These are phyloP conservation scores for Fusarium heterosporum DNA, from an alignment of 2,329 filamentous ascomycete genomes.

Conservation along the genomic window DNA sequence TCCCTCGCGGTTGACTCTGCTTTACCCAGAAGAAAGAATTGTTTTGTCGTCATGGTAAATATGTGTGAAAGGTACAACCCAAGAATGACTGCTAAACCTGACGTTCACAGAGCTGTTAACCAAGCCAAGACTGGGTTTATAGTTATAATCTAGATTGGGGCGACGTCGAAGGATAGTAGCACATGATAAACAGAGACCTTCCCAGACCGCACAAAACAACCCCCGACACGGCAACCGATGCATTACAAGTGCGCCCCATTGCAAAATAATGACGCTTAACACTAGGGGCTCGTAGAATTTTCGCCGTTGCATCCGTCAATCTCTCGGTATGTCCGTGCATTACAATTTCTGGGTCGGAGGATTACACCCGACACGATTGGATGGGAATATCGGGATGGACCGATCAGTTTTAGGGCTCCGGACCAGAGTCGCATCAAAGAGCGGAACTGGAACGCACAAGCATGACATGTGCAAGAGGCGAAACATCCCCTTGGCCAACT, in stretches of 20 bases:
- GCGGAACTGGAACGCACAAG: neutral
- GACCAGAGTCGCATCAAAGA: neutral
- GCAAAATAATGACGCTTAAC: conserved; percentile 5
- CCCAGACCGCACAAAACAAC: neutral
- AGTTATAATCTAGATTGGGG: neutral
- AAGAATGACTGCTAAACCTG: neutral
- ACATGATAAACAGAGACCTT: neutral
- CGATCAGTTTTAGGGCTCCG: neutral
- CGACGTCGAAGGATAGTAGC: neutral
- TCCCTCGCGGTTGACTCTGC: neutral
- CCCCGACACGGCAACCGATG: neutral
- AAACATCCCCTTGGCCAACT: neutral
- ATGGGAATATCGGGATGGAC: neutral
- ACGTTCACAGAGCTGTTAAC: neutral
- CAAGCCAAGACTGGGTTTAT: neutral
- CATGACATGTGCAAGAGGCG: neutral
- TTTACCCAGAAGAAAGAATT: conserved; percentile 4
- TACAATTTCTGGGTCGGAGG: neutral
- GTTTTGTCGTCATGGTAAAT: conserved; percentile 4
- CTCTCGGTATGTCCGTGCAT: neutral
- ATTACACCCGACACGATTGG: neutral
- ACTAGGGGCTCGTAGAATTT: neutral
- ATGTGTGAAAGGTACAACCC: neutral
- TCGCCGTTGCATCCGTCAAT: conserved; percentile 7
- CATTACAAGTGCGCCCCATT: too few species aligned